Conservation (phyloP, 306 rosid genomes). For the Corylus americana region DNA sequence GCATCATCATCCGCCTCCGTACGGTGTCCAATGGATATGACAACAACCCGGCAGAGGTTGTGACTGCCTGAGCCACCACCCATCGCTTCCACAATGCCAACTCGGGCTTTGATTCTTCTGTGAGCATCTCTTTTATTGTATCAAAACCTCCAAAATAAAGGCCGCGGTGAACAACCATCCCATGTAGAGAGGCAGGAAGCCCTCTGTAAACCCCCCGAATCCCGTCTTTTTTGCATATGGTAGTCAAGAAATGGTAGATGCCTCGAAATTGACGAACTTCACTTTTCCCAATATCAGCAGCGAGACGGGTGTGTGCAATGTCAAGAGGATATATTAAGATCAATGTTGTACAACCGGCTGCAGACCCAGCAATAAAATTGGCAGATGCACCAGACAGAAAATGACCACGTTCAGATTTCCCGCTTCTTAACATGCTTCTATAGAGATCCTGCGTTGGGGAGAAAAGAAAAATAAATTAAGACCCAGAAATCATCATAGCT, state of each 20-base stretch:
- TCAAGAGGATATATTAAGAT: conserved; percentile 86
- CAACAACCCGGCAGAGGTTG: conserved; percentile 84
- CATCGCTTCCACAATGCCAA: conserved; percentile 79
- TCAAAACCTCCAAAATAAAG: conserved; percentile 96
- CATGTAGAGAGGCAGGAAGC: conserved; percentile 94
- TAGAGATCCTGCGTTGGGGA: conserved; percentile 77
- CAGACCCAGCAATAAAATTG: conserved; percentile 85
- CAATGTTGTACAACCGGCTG: conserved; percentile 87
- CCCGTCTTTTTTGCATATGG: conserved; percentile 66
- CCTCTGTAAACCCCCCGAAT: conserved; percentile 78
- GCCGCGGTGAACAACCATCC: conserved; percentile 88
- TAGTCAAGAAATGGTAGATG: conserved; percentile 74
- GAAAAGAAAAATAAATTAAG: conserved; percentile 1
- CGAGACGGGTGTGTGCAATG: conserved; percentile 95
- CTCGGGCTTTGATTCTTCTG: conserved; percentile 49
- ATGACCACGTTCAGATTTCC: conserved; percentile 40
- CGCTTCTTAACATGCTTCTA: conserved; percentile 63
- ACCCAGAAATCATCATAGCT: conserved; percentile 13
- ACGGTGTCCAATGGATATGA: conserved; percentile 93
- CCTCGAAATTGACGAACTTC: conserved; percentile 82
- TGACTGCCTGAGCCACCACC: conserved; percentile 89
- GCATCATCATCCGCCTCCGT: conserved; percentile 99
- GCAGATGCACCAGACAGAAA: conserved; percentile 72
- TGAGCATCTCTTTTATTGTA: conserved; percentile 71
- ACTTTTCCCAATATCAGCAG: conserved; percentile 82